Conservation (phyloP, 768 basidiomycete species). For the Mycena alexandri region DNA sequence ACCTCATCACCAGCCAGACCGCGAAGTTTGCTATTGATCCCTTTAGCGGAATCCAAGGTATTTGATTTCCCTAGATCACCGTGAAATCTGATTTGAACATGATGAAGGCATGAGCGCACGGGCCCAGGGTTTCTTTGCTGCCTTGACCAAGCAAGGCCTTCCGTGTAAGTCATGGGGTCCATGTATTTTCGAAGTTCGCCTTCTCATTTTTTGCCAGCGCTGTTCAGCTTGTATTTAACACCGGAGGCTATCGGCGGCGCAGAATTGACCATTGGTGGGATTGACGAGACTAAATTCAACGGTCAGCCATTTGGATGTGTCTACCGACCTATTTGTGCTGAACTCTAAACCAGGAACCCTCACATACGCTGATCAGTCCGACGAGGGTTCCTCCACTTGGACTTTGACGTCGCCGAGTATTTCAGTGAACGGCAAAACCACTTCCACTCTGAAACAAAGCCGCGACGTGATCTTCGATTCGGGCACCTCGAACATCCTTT, state of each 20-base stretch:
- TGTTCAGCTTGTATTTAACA: conserved; percentile 66
- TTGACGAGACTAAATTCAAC: conserved; percentile 65
- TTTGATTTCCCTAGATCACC: neutral
- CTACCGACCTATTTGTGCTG: conserved; percentile 8
- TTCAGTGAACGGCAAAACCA: conserved; percentile 67
- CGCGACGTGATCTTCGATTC: conserved; percentile 68
- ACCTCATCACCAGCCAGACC: conserved; percentile 67
- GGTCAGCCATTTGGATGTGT: conserved; percentile 42
- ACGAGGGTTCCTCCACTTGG: conserved; percentile 52
- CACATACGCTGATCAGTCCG: conserved; percentile 55
- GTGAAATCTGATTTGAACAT: conserved; percentile 1
- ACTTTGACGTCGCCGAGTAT: conserved; percentile 51
- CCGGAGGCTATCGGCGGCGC: conserved; percentile 60
- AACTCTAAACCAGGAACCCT: conserved; percentile 50
- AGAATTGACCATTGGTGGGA: conserved; percentile 67
- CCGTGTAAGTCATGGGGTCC: conserved; percentile 53
- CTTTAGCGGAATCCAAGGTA: conserved; percentile 68
- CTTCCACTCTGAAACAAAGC: conserved; percentile 50
- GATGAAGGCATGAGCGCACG: conserved; percentile 61
- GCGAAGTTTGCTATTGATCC: conserved; percentile 63
- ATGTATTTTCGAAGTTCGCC: neutral
- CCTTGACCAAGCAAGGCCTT: conserved; percentile 60
- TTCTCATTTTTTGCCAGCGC: conserved; percentile 45
- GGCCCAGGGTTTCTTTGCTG: conserved; percentile 62
- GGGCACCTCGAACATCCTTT: conserved; percentile 68